phyloP scores from a whole-genome alignment of 2,329 filamentous ascomycete species.

The Fusarium nelsonii region DNA sequence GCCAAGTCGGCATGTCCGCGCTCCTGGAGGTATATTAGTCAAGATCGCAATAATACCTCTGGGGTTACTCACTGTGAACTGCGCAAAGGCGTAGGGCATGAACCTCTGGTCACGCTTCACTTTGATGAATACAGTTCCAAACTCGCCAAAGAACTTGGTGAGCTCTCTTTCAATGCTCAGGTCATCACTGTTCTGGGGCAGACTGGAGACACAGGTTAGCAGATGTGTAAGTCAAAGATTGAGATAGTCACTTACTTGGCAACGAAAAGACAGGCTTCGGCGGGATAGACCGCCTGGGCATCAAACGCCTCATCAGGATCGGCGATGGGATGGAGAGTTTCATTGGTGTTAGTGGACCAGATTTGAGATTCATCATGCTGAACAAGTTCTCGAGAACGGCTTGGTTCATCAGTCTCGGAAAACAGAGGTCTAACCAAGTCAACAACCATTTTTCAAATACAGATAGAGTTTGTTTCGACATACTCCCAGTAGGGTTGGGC shows the following conservation, averaged over 20 bases:
- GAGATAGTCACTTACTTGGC: constrained; percentile 67
- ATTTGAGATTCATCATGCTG: neutral
- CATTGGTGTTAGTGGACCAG: neutral
- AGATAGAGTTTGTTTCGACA: neutral
- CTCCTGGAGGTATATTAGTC: constrained; percentile 56
- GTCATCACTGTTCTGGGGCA: constrained; percentile 64
- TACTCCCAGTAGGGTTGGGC: constrained; percentile 3
- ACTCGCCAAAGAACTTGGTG: constrained; percentile 64
- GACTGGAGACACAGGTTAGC: constrained; percentile 53
- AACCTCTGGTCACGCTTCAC: constrained; percentile 68
- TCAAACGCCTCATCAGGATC: constrained; percentile 51
- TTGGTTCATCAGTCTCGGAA: neutral
- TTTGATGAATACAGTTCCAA: constrained; percentile 71
- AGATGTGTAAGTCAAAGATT: too few species aligned
- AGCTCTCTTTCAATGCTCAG: constrained; percentile 65
- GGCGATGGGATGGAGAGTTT: neutral
- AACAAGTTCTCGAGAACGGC: neutral
- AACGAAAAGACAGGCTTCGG: constrained; percentile 72
- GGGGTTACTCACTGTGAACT: constrained; percentile 66
- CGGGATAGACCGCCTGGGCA: constrained; percentile 65
- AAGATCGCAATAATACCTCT: neutral
- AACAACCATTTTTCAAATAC: neutral
- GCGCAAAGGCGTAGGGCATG: constrained; percentile 75
- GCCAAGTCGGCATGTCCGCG: constrained; percentile 62
- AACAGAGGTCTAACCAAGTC: constrained; percentile 4